Evolutionary conservation across 768 basidiomycete genomes (phyloP), one percentile per base, ranked within the genome.

Genomic region (Pleurotus eryngii): DNA sequence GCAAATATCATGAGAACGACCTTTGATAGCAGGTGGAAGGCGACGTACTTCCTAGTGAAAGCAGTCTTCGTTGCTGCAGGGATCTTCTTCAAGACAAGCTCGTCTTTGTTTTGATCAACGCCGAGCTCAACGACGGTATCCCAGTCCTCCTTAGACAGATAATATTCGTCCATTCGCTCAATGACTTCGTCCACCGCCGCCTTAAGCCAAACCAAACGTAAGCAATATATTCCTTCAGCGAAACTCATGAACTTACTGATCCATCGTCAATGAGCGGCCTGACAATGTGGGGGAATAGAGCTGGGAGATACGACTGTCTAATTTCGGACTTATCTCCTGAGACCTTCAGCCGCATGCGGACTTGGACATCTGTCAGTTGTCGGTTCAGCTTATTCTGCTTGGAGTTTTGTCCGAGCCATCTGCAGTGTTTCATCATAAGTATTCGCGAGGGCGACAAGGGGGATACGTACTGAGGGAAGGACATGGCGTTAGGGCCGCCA

Each of bases 391-490:
- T 97, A 61, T 66, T 79, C 69, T 91, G 89, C 66, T 95, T 96
- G 57, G 97, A 98, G 71, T 98, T 98, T 67, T 98, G 94, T 7
- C 96, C 96, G 11, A 99, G 85, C 93, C 94, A 99, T 66, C 95
- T 98, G 63, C 3, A 42, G 22, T 60, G 40, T 15, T 45, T 26
- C 14, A 18, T 37, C n/a, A 30, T 51, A 18, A 55, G 14, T 18
- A 9, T 55, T 55, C 12, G 55, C 53, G 38, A 40, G 39, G 3
- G 17, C 22, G 39, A 58, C 14, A 51, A 61, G 45, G 24, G n/a
- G 15, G 18, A 46, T 22, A 79, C 89, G 55, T 70, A 96, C 95
- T 86, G 83, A 39, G 95, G 95, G 79, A 97, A 97, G 0, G 82
- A 65, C 73, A 91, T 83, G 2, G 81, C 72, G 61, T 83, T 85